Evolutionary conservation across 2,329 filamentous ascomycete species (phyloP).

Genomic region (Dactylonectria estremocensis): DNA sequence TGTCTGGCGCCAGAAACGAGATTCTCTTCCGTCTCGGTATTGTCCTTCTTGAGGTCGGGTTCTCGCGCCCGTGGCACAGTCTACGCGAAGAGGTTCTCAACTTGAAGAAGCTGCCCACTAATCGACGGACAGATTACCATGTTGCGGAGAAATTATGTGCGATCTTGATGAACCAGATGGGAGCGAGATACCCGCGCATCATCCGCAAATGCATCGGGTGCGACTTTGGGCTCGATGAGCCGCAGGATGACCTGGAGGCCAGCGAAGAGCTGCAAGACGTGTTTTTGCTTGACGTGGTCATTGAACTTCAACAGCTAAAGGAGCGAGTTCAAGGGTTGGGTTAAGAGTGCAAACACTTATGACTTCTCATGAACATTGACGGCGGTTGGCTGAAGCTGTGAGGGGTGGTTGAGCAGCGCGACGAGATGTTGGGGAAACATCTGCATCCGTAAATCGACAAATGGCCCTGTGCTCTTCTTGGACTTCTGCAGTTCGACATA

Average conservation of each 20-base stretch:
- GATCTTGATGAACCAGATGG: not conserved
- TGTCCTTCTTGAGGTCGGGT: not conserved
- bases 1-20: not conserved
- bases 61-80: not conserved
- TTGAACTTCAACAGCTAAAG: not conserved
- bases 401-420: not conserved
- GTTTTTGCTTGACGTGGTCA: not conserved
- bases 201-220: not conserved
- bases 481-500: no score
- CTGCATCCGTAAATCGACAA: no score
- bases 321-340: not conserved
- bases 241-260: not conserved
- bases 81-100: not conserved
- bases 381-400: not conserved
- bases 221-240: not conserved
- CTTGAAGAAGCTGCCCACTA: not conserved
- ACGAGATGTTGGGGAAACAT: not conserved
- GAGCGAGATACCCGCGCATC: not conserved
- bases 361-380: not conserved
- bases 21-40: not conserved
- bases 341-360: not conserved
- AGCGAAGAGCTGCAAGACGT: not conserved
- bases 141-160: not conserved
- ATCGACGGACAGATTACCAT: not conserved
- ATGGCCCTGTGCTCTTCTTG: no score